Conservation (phyloP, 2,329 filamentous ascomycete genomes). For the Neofusicoccum umdonicola region DNA sequence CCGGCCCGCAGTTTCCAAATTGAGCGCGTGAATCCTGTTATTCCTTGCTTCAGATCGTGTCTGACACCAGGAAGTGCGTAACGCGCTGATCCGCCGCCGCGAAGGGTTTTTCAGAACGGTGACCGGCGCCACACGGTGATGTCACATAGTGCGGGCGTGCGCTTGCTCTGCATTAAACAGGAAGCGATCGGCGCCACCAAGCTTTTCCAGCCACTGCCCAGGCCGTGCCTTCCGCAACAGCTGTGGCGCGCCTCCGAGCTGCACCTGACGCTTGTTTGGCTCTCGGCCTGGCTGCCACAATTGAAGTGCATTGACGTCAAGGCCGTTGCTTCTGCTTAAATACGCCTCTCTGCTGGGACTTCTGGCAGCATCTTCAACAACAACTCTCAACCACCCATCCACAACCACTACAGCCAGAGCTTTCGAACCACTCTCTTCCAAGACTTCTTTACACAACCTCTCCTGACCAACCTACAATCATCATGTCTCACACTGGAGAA, state of each 20-base stretch:
- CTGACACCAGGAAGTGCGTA: background rate
- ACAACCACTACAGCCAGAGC: background rate
- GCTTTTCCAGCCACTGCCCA: conserved; percentile 15
- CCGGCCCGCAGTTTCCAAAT: background rate
- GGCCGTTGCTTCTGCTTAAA: background rate
- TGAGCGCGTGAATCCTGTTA: conserved; percentile 1
- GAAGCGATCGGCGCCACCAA: background rate
- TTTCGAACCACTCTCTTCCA: background rate
- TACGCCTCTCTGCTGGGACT: background rate
- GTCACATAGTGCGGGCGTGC: conserved; percentile 1
- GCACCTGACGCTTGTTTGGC: background rate
- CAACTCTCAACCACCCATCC: background rate
- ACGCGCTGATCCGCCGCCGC: background rate
- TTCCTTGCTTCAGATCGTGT: conserved; percentile 5
- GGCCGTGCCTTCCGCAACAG: background rate
- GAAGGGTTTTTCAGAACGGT: background rate
- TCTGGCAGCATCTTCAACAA: conserved; percentile 14
- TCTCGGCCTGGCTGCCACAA: background rate
- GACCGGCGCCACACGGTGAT: conserved; percentile 6
- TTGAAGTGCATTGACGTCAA: conserved; percentile 12
- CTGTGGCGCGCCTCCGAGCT: background rate
- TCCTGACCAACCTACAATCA: conserved; percentile 22
- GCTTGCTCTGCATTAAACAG: background rate
- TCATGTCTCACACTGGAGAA: conserved; percentile 25
- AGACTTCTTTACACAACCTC: background rate